phyloP scores from a whole-genome alignment of 1,139 yeast genomes.

The Sugiyamaella pinicola region DNA sequence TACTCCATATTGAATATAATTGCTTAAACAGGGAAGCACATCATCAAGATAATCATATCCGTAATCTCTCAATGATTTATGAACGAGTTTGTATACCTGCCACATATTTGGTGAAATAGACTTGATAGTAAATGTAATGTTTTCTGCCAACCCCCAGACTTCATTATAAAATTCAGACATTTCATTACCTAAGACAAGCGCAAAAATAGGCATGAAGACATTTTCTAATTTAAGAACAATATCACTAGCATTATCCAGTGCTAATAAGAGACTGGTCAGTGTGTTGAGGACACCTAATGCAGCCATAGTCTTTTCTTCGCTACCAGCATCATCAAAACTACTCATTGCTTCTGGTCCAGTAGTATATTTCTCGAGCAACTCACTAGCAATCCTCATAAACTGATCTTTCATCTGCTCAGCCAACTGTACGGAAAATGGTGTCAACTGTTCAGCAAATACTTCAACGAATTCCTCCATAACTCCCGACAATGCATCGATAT shows the following conservation, averaged over 20 bases:
- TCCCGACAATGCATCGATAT: conserved; percentile 81
- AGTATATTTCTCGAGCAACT: conserved; percentile 53
- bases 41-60: conserved; percentile 73
- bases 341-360: conserved; percentile 40
- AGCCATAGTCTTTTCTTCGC: conserved; percentile 80
- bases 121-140: conserved; percentile 75
- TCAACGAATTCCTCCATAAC: conserved; percentile 98
- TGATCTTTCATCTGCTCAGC: conserved; percentile 81
- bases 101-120: conserved; percentile 75
- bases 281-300: conserved; percentile 87
- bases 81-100: conserved; percentile 63
- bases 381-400: conserved; percentile 71
- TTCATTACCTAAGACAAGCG: conserved; percentile 61
- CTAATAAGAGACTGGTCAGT: conserved; percentile 79
- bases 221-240: conserved; percentile 70
- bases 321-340: conserved; percentile 46
- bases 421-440: conserved; percentile 89
- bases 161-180: conserved; percentile 83
- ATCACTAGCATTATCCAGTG: conserved; percentile 79
- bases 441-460: conserved; percentile 79
- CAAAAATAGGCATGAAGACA: conserved; percentile 72
- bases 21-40: conserved; percentile 71
- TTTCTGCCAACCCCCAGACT: conserved; percentile 81
- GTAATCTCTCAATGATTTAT: conserved; percentile 54
- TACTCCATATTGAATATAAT: conserved; percentile 74